A percentile compares a stretch with the other conserved stretches of the same genome.
phyloP scores from a whole-genome alignment of 768 basidiomycete species.

The Boletus sensibilis region DNA sequence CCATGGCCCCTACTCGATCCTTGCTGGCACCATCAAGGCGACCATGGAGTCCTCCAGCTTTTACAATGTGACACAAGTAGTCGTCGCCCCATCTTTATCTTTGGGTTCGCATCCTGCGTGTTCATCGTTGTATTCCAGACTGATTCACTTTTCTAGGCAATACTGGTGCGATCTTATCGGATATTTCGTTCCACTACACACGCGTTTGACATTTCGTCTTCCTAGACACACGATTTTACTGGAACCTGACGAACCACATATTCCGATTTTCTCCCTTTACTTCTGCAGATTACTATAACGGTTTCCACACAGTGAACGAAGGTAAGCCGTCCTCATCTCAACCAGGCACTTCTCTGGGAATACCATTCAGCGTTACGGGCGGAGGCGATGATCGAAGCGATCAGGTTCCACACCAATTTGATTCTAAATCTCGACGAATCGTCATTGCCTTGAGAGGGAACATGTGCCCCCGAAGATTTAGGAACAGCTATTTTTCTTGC shows the following conservation, averaged over 20 bases:
- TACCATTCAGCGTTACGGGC: constrained; percentile 42
- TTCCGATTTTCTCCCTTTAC: constrained; percentile 53
- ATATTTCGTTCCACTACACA: neutral
- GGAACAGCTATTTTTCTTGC: neutral
- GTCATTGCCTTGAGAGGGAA: constrained; percentile 6
- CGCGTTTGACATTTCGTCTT: neutral
- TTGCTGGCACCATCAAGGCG: constrained; percentile 32
- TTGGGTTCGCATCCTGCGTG: constrained; percentile 7
- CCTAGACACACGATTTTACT: constrained; percentile 18
- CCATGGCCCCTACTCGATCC: constrained; percentile 20
- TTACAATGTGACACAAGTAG: constrained; percentile 10
- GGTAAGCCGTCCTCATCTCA: neutral
- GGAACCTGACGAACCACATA: constrained; percentile 38
- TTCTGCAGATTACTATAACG: constrained; percentile 14
- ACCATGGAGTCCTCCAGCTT: constrained; percentile 28
- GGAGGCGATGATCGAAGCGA: constrained; percentile 56
- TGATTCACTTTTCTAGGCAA: constrained; percentile 9
- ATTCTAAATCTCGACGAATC: constrained; percentile 68
- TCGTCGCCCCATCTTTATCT: constrained; percentile 14
- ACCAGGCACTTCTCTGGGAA: neutral
- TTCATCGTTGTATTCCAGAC: neutral
- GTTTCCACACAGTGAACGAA: constrained; percentile 21
- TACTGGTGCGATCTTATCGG: constrained; percentile 11
- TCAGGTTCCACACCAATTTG: constrained; percentile 63
- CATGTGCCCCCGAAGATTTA: neutral